These are phyloP conservation scores for Trypanosoma boissoni DNA, from an alignment of 208 protist genomes.

Conservation along the genomic window DNA sequence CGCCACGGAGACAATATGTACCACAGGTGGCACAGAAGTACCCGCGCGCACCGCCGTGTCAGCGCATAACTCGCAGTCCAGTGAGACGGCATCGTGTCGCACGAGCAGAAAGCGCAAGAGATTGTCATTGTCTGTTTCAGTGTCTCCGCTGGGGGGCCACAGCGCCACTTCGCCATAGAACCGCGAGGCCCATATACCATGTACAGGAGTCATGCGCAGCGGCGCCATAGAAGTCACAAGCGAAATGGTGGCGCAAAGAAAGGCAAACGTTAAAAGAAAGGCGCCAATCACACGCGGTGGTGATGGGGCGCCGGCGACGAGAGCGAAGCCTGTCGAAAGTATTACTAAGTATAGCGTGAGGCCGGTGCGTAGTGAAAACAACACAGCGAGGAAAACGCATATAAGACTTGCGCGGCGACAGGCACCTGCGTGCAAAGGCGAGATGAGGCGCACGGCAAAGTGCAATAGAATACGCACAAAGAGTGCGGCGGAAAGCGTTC, in stretches of 20 bases:
- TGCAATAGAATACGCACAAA: constrained; percentile 3
- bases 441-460: neutral
- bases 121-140: no score
- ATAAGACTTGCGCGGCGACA: constrained; percentile 19
- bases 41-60: neutral
- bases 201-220: constrained; percentile 12
- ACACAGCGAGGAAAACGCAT: constrained; percentile 5
- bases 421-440: neutral
- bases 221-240: constrained; percentile 17
- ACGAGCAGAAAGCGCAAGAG: constrained; percentile 9
- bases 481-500: constrained; percentile 3
- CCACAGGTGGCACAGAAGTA: neutral
- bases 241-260: constrained; percentile 1
- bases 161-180: constrained; percentile 29
- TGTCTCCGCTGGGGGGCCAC: constrained; percentile 12
- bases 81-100: constrained; percentile 5
- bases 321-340: neutral
- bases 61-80: constrained; percentile 14
- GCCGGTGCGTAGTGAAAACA: constrained; percentile 15
- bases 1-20: constrained; percentile 23
- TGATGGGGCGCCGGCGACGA: constrained; percentile 2
- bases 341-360: constrained; percentile 7
- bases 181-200: constrained; percentile 20
- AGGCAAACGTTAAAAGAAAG: constrained; percentile 20
- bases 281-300: constrained; percentile 2